Percentiles rank a stretch among this genome's conserved stretches.
phyloP scores from a whole-genome alignment of 129 eudicot genomes.

The Lactuca saligna region DNA sequence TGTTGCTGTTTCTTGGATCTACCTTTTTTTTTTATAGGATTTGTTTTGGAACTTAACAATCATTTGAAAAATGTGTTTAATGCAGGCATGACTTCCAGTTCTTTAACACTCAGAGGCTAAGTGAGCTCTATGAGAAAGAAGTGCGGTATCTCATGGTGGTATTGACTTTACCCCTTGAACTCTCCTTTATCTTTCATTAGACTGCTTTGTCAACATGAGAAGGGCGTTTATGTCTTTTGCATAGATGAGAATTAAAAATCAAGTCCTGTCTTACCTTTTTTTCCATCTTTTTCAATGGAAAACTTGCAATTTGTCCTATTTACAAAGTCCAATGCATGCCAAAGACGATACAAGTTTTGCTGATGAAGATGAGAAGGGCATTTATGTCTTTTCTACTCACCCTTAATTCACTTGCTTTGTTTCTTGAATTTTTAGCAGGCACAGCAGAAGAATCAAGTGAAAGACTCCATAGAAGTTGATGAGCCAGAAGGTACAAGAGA shows the following conservation, averaged over 20 bases:
- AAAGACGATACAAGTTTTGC: not conserved
- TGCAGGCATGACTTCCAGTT: conserved; percentile 97
- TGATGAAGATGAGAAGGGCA: not conserved
- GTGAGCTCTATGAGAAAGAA: conserved; percentile 96
- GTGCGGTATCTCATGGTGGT: conserved; percentile 97
- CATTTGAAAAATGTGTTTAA: not conserved
- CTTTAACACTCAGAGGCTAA: conserved; percentile 95
- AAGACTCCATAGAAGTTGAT: conserved; percentile 90
- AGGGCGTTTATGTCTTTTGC: too few relatives aligned
- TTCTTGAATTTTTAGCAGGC: conserved; percentile 48
- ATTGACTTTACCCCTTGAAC: conserved; percentile 3
- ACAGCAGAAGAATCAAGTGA: conserved; percentile 81
- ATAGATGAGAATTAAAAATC: too few relatives aligned
- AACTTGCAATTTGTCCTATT: too few relatives aligned
- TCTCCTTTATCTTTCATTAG: too few relatives aligned
- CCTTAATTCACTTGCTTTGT: not conserved
- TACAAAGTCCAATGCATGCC: too few relatives aligned
- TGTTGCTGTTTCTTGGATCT: not conserved
- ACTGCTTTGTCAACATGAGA: too few relatives aligned
- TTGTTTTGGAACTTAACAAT: not conserved
- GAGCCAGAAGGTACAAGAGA: conserved; percentile 77
- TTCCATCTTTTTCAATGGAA: too few relatives aligned
- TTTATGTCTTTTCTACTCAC: not conserved
- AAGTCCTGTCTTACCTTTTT: not conserved
- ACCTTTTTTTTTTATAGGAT: too few relatives aligned